phyloP scores from a whole-genome alignment of 2,329 filamentous ascomycete genomes.

The Scortechinia acanthostroma region DNA sequence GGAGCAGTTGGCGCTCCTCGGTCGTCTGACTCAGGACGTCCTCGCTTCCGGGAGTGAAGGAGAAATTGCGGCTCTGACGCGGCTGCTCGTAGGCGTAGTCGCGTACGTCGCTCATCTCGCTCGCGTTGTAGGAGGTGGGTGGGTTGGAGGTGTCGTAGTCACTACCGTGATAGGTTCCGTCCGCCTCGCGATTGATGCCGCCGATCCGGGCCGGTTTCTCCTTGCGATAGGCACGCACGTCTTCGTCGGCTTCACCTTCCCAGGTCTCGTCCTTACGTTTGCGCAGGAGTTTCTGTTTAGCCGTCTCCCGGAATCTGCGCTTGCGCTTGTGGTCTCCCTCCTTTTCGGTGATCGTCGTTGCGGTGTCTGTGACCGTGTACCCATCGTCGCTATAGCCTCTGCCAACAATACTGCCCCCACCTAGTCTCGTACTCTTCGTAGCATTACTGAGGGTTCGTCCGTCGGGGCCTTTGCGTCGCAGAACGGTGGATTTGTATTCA shows the following conservation, averaged over 20 bases:
- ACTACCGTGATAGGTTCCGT: slow-evolving; percentile 42
- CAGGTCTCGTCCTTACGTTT: slow-evolving; percentile 46
- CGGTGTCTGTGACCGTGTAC: slow-evolving; percentile 38
- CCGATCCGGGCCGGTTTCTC: slow-evolving; percentile 83
- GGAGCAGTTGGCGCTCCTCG: slow-evolving; percentile 14
- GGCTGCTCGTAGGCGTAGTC: slow-evolving; percentile 10
- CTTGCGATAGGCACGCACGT: slow-evolving; percentile 76
- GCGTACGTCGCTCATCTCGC: slow-evolving; percentile 40
- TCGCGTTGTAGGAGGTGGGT: slow-evolving; percentile 38
- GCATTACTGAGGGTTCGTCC: slow-evolving; percentile 78
- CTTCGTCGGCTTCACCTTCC: slow-evolving; percentile 41
- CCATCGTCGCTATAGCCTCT: slow-evolving; percentile 56
- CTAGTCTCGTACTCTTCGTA: slow-evolving; percentile 74
- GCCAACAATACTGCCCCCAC: slow-evolving; percentile 77
- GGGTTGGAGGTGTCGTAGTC: slow-evolving; percentile 66
- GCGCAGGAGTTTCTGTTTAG: slow-evolving; percentile 42
- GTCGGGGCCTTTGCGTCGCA: slow-evolving; percentile 82
- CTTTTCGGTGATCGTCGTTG: slow-evolving; percentile 45
- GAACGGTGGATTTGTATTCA: slow-evolving; percentile 91
- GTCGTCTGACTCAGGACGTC: slow-evolving; percentile 23
- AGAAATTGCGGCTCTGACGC: slow-evolving; percentile 27
- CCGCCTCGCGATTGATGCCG: slow-evolving; percentile 76
- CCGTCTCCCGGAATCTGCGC: slow-evolving; percentile 23
- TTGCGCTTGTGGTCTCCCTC: slow-evolving; percentile 38
- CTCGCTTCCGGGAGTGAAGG: slow-evolving; percentile 38